Conservation (phyloP, 163 green algal genomes). For the Trebouxiophyceae sp. region DNA sequence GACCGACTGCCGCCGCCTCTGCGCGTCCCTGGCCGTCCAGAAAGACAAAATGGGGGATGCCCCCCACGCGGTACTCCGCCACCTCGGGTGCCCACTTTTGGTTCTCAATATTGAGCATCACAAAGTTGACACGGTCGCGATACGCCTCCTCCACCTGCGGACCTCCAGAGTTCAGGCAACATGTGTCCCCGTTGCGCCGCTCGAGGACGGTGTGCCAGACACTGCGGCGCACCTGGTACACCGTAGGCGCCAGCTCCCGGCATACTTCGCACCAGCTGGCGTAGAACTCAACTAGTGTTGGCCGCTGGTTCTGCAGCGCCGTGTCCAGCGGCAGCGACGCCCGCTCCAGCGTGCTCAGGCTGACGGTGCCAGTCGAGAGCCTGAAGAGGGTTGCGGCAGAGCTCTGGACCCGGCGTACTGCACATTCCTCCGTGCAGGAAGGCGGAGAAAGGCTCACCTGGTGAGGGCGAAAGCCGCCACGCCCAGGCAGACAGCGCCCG, state of each 20-base stretch:
- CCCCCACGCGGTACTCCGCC: conserved; percentile 78
- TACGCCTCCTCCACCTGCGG: conserved; percentile 65
- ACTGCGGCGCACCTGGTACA: conserved; percentile 34
- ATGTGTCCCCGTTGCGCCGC: background rate
- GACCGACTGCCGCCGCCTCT: conserved; percentile 61
- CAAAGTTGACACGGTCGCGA: conserved; percentile 83
- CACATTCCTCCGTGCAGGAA: background rate
- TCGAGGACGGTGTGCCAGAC: background rate
- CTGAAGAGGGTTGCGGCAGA: no score
- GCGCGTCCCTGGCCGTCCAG: conserved; percentile 50
- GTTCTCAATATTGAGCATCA: conserved; percentile 98
- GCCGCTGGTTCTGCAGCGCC: conserved; percentile 73
- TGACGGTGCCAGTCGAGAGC: conserved; percentile 17
- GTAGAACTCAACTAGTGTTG: conserved; percentile 95
- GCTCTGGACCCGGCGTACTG: no score
- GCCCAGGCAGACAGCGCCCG: background rate
- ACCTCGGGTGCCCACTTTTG: conserved; percentile 78
- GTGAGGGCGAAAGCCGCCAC: background rate
- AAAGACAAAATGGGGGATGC: conserved; percentile 88
- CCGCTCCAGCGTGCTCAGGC: conserved; percentile 55
- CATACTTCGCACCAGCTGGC: conserved; percentile 86
- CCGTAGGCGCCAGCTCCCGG: conserved; percentile 61
- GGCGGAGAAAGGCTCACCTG: background rate
- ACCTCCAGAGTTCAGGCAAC: background rate
- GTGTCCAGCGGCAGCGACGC: conserved; percentile 55